phyloP scores from a whole-genome alignment of 2,329 filamentous ascomycete genomes.

The Fusarium fracticaudum region DNA sequence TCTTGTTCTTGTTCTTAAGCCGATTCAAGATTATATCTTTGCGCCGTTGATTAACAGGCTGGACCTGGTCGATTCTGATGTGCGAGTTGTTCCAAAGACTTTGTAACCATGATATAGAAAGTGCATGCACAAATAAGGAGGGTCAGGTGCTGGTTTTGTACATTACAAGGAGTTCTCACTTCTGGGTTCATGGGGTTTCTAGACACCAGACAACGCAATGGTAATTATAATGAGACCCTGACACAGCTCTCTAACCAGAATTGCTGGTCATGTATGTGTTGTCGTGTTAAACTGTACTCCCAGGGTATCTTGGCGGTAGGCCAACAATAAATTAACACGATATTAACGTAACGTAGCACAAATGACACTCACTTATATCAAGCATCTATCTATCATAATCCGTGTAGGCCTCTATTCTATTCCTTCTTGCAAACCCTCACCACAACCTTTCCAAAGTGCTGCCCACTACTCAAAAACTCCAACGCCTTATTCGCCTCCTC shows the following conservation, averaged over 20 bases:
- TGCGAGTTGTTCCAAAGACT: conserved; percentile 29
- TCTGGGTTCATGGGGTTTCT: neutral
- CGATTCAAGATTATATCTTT: conserved; percentile 44
- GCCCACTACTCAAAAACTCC: conserved; percentile 60
- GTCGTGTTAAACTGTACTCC: no score
- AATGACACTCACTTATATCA: neutral
- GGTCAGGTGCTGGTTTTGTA: fast-evolving
- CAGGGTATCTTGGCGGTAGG: no score
- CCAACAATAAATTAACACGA: neutral
- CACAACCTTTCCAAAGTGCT: conserved; percentile 68
- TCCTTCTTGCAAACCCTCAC: conserved; percentile 51
- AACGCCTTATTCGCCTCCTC: conserved; percentile 60
- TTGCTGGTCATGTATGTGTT: fast-evolving
- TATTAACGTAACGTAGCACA: neutral
- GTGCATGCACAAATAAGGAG: no score
- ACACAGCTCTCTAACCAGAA: neutral
- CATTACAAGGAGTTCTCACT: neutral
- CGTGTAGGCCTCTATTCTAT: neutral
- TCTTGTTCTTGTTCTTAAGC: conserved; percentile 40
- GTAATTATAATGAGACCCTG: neutral
- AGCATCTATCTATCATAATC: neutral
- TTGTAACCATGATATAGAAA: conserved; percentile 5
- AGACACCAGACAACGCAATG: neutral
- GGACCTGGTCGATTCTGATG: conserved; percentile 33
- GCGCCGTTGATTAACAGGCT: conserved; percentile 36